Conservation (phyloP, 2,329 filamentous ascomycete genomes). For the Arthrobotrys iridis region DNA sequence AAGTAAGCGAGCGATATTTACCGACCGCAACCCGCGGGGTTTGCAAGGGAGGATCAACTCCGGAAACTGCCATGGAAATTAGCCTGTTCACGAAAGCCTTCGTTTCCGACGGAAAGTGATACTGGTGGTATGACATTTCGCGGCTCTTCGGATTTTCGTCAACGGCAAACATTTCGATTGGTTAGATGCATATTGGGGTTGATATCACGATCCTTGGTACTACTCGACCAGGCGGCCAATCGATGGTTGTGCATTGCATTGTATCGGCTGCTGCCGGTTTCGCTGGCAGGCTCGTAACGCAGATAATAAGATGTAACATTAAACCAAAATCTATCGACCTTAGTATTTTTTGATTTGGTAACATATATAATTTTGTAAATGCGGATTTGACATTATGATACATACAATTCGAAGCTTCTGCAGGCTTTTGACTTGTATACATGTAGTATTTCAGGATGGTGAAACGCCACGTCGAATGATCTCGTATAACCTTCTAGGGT, state of each 20-base stretch:
- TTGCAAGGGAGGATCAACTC: not conserved
- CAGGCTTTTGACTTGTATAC: not conserved
- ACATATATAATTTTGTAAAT: too few relatives aligned
- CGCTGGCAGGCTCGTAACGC: too few relatives aligned
- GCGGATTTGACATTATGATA: too few relatives aligned
- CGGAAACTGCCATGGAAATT: not conserved
- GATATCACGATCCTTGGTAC: too few relatives aligned
- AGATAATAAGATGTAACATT: too few relatives aligned
- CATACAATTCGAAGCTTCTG: too few relatives aligned
- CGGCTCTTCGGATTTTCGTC: slow-evolving; percentile 17
- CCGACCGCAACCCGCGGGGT: slow-evolving; percentile 12
- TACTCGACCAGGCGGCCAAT: too few relatives aligned
- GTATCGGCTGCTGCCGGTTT: too few relatives aligned
- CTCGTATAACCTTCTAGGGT: not conserved
- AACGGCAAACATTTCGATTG: slow-evolving; percentile 16
- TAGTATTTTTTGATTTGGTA: too few relatives aligned
- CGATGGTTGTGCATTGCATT: too few relatives aligned
- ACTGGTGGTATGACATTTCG: not conserved
- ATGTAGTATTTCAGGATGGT: not conserved
- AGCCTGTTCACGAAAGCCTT: slow-evolving; percentile 10
- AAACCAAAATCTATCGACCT: too few relatives aligned
- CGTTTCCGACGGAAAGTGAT: not conserved
- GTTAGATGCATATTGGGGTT: too few relatives aligned
- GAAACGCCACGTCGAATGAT: not conserved
- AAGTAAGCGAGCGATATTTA: slow-evolving; percentile 17